A percentile compares a stretch with the other conserved stretches of the same genome.
These are phyloP conservation scores for Hansenula anomala DNA, from an alignment of 1,139 yeast genomes.

Conservation along the genomic window DNA sequence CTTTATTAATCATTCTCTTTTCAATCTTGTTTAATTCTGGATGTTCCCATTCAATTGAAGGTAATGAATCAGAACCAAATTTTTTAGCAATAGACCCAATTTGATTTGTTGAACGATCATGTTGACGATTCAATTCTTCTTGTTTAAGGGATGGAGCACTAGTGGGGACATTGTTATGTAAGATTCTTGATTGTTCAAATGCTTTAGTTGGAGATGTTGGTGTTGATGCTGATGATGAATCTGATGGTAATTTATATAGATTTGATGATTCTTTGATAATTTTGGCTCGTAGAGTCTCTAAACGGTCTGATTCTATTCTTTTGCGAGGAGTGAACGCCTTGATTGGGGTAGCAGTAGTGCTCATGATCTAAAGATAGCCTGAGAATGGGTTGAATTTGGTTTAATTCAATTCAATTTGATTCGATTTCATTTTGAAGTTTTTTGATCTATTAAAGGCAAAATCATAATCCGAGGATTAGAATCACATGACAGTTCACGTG, in stretches of 20 bases:
- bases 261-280: slow-evolving; percentile 2
- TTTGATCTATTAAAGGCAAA: too few species aligned
- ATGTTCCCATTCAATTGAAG: slow-evolving; percentile 23
- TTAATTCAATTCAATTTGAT: too few species aligned
- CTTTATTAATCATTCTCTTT: slow-evolving; percentile 31
- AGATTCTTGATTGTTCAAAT: too few species aligned
- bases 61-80: background rate
- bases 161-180: background rate
- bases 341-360: background rate
- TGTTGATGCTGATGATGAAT: background rate
- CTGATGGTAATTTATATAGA: slow-evolving; percentile 1
- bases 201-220: background rate
- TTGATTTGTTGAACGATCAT: background rate
- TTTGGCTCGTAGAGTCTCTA: slow-evolving; percentile 1
- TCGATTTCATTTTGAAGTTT: too few species aligned
- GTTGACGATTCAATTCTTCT: background rate
- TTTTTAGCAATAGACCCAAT: background rate
- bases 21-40: slow-evolving; percentile 30
- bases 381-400: background rate
- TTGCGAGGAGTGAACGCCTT: slow-evolving; percentile 6
- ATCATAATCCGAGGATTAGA: too few species aligned
- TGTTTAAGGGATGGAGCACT: background rate
- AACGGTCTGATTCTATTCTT: background rate
- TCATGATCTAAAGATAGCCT: background rate
- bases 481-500: too few species aligned